Conservation (phyloP, 257 asterid genomes). For the Nicotiana obtusifolia region DNA sequence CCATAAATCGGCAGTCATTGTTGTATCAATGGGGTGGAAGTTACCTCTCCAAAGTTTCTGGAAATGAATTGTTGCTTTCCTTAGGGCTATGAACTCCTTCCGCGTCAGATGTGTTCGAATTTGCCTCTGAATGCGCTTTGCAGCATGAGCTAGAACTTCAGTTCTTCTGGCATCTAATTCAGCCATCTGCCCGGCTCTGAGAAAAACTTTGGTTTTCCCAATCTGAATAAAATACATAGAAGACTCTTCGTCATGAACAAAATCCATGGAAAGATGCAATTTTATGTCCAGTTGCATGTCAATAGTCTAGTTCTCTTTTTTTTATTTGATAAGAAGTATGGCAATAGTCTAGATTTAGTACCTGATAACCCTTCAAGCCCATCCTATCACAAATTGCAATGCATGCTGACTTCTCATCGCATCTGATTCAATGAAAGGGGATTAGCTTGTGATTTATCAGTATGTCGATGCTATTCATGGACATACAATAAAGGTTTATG, state of each 20-base stretch:
- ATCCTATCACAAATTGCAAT: constrained; percentile 64
- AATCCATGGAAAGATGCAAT: constrained; percentile 12
- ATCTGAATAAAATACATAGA: constrained; percentile 39
- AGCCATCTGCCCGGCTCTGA: constrained; percentile 99
- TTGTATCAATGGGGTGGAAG: neutral
- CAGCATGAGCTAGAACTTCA: constrained; percentile 77
- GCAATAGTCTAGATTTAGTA: constrained; percentile 17
- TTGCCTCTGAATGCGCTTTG: constrained; percentile 77
- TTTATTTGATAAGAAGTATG: neutral
- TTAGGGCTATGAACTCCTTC: constrained; percentile 59
- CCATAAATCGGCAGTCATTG: neutral
- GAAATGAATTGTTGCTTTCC: constrained; percentile 56
- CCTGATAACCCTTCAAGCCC: constrained; percentile 92
- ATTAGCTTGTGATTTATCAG: constrained; percentile 3
- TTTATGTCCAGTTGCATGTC: neutral
- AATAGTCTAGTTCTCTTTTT: neutral
- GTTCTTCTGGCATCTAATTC: constrained; percentile 90
- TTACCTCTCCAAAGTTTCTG: constrained; percentile 92
- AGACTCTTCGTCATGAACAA: neutral
- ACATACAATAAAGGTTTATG: neutral
- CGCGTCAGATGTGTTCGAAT: constrained; percentile 68
- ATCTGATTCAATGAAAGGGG: constrained; percentile 32
- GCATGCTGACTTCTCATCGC: constrained; percentile 83
- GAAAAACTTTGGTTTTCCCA: constrained; percentile 90
- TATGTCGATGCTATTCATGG: neutral